Evolutionary conservation across 208 protist species (phyloP), one percentile per base, ranked within the genome.

Genomic region (Trypanosoma platydactyli): DNA sequence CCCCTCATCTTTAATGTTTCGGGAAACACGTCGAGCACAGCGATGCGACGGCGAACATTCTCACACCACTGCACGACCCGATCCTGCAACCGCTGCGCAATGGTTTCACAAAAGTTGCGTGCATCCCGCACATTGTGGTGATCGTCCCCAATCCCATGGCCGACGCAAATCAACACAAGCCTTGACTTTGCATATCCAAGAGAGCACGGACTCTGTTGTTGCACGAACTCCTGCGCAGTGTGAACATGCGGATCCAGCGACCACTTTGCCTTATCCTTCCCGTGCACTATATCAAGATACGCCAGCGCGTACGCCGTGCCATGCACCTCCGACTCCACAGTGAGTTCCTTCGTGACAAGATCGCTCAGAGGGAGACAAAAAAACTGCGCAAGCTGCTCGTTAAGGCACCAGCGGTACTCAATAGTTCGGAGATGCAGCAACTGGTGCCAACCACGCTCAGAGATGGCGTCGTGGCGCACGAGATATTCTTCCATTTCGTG

Each of bases 241-340:
- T 50, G 57, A 40, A 96, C 57, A 44, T 81, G 48, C 25, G 80
- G 73, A 54, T 96, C 88, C n/a, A 29, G 71, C 12, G 71, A 76
- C 89, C 89, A 95, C 50, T 84, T 77, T 11, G 45, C 22, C 49
- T 84, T 71, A 50, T 92, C 86, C 40, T 95, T 84, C 22, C 80
- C 66, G 76, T 89, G 89, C 54, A 94, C 73, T 24, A 89, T 57
- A 33, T 81, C 67, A 55, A 97, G 73, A 52, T 88, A 97, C 24
- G 83, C 86, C 9, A 97, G 66, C 15, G 88, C 89, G n/a, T 90
- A 88, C 13, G 89, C 92, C 41, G 80, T 89, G 22, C 92, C 92
- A 42, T 86, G 83, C 46, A 91, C 79, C 64, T 89, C 82, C 16
- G 83, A 92, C 48, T 86, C 80, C 13, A 55, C 61, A 20, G 60